Evolutionary conservation across 148 eudicot genomes (phyloP).

Genomic region (Suaeda aralocaspica): DNA sequence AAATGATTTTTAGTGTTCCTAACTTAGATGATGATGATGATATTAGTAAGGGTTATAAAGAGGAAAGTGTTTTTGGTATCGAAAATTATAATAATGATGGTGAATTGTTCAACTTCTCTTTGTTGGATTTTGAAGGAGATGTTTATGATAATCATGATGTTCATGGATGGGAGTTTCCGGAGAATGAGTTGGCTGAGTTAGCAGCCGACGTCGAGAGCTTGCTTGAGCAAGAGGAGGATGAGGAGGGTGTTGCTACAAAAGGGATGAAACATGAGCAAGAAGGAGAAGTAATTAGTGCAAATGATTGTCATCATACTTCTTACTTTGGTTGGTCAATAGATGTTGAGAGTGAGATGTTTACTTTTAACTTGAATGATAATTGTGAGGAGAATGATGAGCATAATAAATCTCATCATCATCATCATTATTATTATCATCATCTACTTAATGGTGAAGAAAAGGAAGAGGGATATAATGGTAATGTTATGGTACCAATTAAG

Average conservation of each 20-base stretch:
- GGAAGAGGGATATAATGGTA: too few relatives aligned
- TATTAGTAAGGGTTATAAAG: neutral
- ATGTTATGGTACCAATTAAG: too few relatives aligned
- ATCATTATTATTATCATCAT: too few relatives aligned
- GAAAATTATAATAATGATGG: neutral
- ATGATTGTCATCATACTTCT: neutral
- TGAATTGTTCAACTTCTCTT: conserved; percentile 14
- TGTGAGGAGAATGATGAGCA: too few relatives aligned
- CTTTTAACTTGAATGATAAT: conserved; percentile 5
- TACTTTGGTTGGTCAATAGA: conserved; percentile 20
- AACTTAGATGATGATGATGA: conserved; percentile 5
- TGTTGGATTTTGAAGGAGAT: conserved; percentile 23
- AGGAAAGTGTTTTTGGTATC: neutral
- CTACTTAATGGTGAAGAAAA: too few relatives aligned
- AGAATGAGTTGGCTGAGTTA: conserved; percentile 35
- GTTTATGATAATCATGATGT: too few relatives aligned
- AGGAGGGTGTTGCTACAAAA: neutral
- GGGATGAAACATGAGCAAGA: neutral
- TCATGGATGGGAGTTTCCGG: conserved; percentile 38
- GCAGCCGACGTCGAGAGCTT: conserved; percentile 21
- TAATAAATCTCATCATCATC: too few relatives aligned
- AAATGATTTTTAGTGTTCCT: conserved; percentile 21
- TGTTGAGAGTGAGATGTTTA: conserved; percentile 11
- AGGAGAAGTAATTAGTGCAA: neutral
- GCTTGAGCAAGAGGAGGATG: neutral